A percentile compares a stretch with the other conserved stretches of the same genome.
Evolutionary conservation across 2,329 filamentous ascomycete genomes (phyloP).

Genomic region (Davidsoniella australis): DNA sequence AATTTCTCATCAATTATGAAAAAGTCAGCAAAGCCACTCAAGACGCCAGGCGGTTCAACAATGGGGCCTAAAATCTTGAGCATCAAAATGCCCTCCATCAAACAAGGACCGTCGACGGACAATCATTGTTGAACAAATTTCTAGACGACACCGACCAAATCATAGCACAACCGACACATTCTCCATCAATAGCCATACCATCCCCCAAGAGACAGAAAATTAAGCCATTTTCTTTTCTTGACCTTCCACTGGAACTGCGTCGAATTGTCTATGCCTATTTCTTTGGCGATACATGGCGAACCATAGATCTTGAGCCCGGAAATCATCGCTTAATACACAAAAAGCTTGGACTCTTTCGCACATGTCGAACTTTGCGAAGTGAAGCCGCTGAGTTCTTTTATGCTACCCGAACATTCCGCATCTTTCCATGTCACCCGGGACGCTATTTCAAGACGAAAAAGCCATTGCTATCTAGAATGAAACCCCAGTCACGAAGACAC

Average conservation of each 20-base stretch:
- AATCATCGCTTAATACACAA: slow-evolving; percentile 46
- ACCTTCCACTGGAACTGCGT: slow-evolving; percentile 52
- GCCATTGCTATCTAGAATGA: slow-evolving; percentile 51
- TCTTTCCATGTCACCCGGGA: slow-evolving; percentile 49
- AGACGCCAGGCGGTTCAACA: too few relatives aligned
- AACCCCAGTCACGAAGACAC: slow-evolving; percentile 37
- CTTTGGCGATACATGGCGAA: slow-evolving; percentile 34
- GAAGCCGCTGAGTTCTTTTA: slow-evolving; percentile 54
- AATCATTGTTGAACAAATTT: too few relatives aligned
- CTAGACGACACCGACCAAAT: too few relatives aligned
- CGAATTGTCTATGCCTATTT: slow-evolving; percentile 50
- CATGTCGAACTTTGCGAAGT: slow-evolving; percentile 40
- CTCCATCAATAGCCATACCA: background rate
- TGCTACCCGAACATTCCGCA: slow-evolving; percentile 40
- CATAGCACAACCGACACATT: background rate
- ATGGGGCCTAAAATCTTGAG: too few relatives aligned
- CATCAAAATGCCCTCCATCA: too few relatives aligned
- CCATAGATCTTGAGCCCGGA: slow-evolving; percentile 48
- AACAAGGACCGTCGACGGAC: too few relatives aligned
- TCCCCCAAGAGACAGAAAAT: slow-evolving; percentile 18
- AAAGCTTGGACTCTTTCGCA: slow-evolving; percentile 42
- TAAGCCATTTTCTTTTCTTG: slow-evolving; percentile 45
- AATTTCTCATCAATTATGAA: too few relatives aligned
- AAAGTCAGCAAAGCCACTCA: too few relatives aligned
- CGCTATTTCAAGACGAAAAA: slow-evolving; percentile 57